Evolutionary conservation across 2,329 filamentous ascomycete species (phyloP), one percentile per base, ranked within the genome.

Genomic region (Juglanconis juglandina): DNA sequence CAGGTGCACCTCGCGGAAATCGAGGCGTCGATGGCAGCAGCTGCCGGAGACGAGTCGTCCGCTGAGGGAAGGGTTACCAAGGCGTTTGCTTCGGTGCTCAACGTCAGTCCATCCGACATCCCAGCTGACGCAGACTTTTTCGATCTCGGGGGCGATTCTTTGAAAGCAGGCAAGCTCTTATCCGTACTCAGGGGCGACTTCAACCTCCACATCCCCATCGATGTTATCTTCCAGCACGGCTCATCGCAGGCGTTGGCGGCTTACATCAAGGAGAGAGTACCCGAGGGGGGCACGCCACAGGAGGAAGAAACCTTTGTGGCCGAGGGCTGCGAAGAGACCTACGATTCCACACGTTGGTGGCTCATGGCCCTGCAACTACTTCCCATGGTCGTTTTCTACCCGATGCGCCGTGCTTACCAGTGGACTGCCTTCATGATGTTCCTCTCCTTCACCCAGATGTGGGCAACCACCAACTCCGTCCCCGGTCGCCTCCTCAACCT

Each of bases 391-490:
- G 56, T 84, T 1, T 64, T 84, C 46, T 83, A 80, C 63, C 83
- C 83, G 0, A 68, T 82, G 66, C 78, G 79, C 54, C 75, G 78
- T 13, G 81, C 78, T 0, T 71, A 80, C 39, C 78, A 80, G 55
- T 84, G 81, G 82, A 80, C 80, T 0, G 57, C 79, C 13, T 83
- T 85, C 66, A 74, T 84, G 50, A 75, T 80, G 56, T 69, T 75
- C 5, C 69, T 85, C 53, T 71, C 75, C 35, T 75, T 74, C 32
- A 75, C 72, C 0, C 73, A 77, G 47, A 41, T 62, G 3, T 77
- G 76, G 71, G 66, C 70, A 4, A 80, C 78, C 1, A 75, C 75
- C 50, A 35, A 70, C 1, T 70, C 67, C 44, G 66, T 81, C 1
- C 64, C 72, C 4, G 81, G 81, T 5, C 76, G 81, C 41, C 71